Evolutionary conservation across 225 moss, liverwort and hornwort species (phyloP), one percentile per base, ranked within the genome.

Genomic region (Polytrichum commune): DNA sequence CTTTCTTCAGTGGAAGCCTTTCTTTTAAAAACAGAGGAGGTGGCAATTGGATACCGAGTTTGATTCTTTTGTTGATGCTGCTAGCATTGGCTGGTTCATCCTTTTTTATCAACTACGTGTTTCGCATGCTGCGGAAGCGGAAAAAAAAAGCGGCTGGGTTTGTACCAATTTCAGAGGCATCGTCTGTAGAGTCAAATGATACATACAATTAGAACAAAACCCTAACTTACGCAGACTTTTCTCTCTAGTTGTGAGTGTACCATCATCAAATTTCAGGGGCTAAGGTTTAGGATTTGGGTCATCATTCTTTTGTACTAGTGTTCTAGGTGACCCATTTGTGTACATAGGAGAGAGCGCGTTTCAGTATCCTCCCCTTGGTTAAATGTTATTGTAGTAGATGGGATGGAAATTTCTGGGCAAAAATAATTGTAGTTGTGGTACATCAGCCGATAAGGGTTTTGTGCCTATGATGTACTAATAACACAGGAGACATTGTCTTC

Each of bases 181-280:
- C 84, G 58, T 82, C 81, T 58, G 81, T 88, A 64, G 84, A 84
- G 66, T 84, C 88, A 58, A 84, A 84, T 78, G 84, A 84, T 65
- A 72, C 79, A 60, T 63, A 69, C 67, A 75, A 70, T 35, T 80
- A 54, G 69, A 62, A 3, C 46, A 46, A 46, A 16, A 46, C 46
- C 16, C 46, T 3, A 46, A 16, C 4, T 13, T 46, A 4, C 8
- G 1, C 46, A 46, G 46, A 16, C 16, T 46, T 46, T 46, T 20
- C 33, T 20, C 76, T 23, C 66, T 29, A 24, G 28, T 60, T 33
- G 64, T 53, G 63, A 62, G 69, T 65, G 58, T 58, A 58, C 7
- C 24, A 20, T 58, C 20, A 20, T 58, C 24, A 20, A 22, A 58
- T 6, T 58, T 58, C 24, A 58, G 58, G 58, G 58, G 22, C 46